Conservation (phyloP, 1,139 yeast species). For the Debaryomycetaceae sp. region DNA sequence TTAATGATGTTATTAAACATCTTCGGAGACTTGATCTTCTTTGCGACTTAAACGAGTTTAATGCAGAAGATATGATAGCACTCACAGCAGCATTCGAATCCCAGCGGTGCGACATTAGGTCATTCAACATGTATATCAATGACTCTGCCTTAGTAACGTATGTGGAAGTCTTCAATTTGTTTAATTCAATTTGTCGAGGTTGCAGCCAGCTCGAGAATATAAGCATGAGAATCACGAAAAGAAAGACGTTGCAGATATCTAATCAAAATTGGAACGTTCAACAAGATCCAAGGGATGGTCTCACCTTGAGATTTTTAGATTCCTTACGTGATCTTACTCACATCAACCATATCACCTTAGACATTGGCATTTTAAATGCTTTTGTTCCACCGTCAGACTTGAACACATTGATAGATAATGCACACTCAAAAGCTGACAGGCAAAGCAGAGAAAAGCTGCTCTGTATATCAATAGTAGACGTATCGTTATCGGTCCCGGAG, state of each 20-base stretch:
- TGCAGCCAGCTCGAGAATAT: constrained; percentile 10
- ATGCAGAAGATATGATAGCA: constrained; percentile 5
- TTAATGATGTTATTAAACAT: constrained; percentile 5
- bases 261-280: not conserved
- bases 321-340: not conserved
- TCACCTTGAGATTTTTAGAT: constrained; percentile 1
- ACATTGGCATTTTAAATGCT: constrained; percentile 4
- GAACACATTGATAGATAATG: too few species aligned
- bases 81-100: not conserved
- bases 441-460: not conserved
- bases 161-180: constrained; percentile 12
- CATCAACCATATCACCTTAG: constrained; percentile 6
- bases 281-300: not conserved
- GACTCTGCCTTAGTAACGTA: constrained; percentile 13
- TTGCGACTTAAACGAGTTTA: constrained; percentile 20
- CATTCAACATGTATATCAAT: constrained; percentile 19
- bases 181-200: constrained; percentile 8
- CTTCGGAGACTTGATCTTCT: constrained; percentile 23
- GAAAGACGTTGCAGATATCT: constrained; percentile 6
- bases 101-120: constrained; percentile 6
- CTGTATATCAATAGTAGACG: constrained; percentile 14
- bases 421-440: not conserved
- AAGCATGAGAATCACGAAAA: constrained; percentile 13
- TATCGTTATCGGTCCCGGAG: constrained; percentile 15
- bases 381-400: not conserved